A percentile compares a stretch with the other conserved stretches of the same genome.
phyloP scores from a whole-genome alignment of 352 stramenopile species.

The Globisporangium mamillatum region DNA sequence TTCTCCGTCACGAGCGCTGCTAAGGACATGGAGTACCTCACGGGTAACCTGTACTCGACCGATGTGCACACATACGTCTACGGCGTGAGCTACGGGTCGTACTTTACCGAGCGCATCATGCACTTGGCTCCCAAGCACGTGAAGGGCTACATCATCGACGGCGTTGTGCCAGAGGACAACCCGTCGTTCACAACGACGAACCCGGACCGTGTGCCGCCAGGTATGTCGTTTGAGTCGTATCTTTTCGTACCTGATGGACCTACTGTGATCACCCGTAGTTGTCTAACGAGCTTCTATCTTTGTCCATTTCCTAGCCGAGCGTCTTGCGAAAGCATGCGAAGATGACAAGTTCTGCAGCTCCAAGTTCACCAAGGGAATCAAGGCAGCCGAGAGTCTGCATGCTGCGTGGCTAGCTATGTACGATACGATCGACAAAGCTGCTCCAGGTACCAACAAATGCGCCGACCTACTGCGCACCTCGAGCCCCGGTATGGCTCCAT shows the following conservation, averaged over 20 bases:
- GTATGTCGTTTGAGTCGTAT: too few species aligned
- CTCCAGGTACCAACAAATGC: not conserved
- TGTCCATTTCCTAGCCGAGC: too few species aligned
- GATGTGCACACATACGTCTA: conserved; percentile 16
- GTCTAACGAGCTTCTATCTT: too few species aligned
- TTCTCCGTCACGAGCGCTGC: conserved; percentile 46
- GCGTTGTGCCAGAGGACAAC: too few species aligned
- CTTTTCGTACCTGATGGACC: too few species aligned
- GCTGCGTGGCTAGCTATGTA: not conserved
- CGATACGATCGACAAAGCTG: not conserved
- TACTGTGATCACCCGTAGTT: too few species aligned
- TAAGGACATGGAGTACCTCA: conserved; percentile 7
- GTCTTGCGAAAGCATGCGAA: conserved; percentile 1
- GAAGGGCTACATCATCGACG: conserved; percentile 17
- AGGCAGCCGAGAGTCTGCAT: not conserved
- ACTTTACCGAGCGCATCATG: conserved; percentile 20
- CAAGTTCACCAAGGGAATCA: conserved; percentile 13
- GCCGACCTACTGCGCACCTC: not conserved
- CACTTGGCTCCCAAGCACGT: conserved; percentile 17
- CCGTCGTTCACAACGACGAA: too few species aligned
- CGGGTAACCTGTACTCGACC: not conserved
- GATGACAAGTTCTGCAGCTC: conserved; percentile 13
- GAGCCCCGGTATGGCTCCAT: not conserved
- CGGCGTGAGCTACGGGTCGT: conserved; percentile 25
- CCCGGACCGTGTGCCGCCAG: too few species aligned